These are phyloP conservation scores for Cladophialophora carrionii DNA, from an alignment of 2,329 filamentous ascomycete genomes.

Conservation along the genomic window DNA sequence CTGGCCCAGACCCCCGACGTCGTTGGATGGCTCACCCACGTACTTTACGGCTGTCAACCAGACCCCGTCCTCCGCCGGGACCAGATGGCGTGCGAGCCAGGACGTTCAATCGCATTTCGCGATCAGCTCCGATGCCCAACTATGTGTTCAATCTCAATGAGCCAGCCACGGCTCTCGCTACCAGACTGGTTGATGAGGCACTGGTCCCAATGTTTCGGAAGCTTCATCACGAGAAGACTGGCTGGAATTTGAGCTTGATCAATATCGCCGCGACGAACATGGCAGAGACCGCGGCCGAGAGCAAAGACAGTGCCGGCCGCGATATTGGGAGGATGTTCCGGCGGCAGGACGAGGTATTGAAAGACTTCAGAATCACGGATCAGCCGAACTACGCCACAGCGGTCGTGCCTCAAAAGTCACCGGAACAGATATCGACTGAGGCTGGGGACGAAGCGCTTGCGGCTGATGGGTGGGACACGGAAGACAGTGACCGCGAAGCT, in stretches of 20 bases:
- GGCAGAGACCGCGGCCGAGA: slow-evolving; percentile 59
- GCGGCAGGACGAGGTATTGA: slow-evolving; percentile 69
- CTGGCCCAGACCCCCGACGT: slow-evolving; percentile 24
- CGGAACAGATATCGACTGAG: background rate
- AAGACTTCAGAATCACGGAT: slow-evolving; percentile 62
- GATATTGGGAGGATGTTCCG: slow-evolving; percentile 85
- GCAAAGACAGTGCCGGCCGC: slow-evolving; percentile 62
- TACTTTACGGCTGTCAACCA: slow-evolving; percentile 78
- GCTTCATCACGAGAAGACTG: slow-evolving; percentile 68
- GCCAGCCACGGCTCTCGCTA: slow-evolving; percentile 62
- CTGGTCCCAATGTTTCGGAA: slow-evolving; percentile 73
- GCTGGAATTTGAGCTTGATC: slow-evolving; percentile 80
- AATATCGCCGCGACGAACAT: slow-evolving; percentile 91
- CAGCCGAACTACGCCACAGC: background rate
- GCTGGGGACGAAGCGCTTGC: background rate
- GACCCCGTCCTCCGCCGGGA: slow-evolving; percentile 61
- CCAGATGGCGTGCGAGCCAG: slow-evolving; percentile 60
- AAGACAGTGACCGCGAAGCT: slow-evolving; percentile 23
- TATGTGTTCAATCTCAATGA: slow-evolving; percentile 71
- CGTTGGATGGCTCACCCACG: slow-evolving; percentile 78
- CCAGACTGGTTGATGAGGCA: slow-evolving; percentile 69
- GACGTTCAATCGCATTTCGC: slow-evolving; percentile 71
- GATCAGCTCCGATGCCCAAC: slow-evolving; percentile 71
- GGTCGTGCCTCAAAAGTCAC: background rate
- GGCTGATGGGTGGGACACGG: slow-evolving; percentile 32